A percentile compares a stretch with the other conserved stretches of the same genome.
phyloP scores from a whole-genome alignment of 2,329 filamentous ascomycete genomes.

The Elsinoe perseae region DNA sequence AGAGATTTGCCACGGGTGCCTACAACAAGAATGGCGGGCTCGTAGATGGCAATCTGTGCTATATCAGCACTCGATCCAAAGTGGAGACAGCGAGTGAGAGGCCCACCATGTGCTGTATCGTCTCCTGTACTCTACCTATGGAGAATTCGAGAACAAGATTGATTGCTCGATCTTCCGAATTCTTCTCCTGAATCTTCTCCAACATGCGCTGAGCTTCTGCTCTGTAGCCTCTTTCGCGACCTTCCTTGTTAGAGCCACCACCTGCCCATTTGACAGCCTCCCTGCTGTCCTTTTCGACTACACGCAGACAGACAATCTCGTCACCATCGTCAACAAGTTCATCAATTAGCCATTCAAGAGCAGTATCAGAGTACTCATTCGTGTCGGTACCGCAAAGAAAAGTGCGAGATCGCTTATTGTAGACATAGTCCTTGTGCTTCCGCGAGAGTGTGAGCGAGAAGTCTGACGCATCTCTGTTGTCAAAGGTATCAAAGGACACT shows the following conservation, averaged over 20 bases:
- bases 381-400: slow-evolving; percentile 89
- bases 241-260: slow-evolving; percentile 54
- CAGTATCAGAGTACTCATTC: slow-evolving; percentile 86
- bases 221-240: slow-evolving; percentile 53
- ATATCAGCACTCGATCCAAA: slow-evolving; percentile 5
- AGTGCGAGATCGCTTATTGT: slow-evolving; percentile 70
- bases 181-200: slow-evolving; percentile 69
- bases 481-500: slow-evolving; percentile 69
- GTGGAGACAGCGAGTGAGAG: background rate
- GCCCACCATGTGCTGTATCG: slow-evolving; percentile 80
- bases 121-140: slow-evolving; percentile 80
- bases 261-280: slow-evolving; percentile 41
- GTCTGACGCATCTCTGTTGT: slow-evolving; percentile 57
- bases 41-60: slow-evolving; percentile 75
- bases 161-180: slow-evolving; percentile 73
- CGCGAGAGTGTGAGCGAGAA: slow-evolving; percentile 76
- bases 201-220: slow-evolving; percentile 68
- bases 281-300: slow-evolving; percentile 75
- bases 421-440: slow-evolving; percentile 79
- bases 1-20: slow-evolving; percentile 79
- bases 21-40: slow-evolving; percentile 84
- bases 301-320: slow-evolving; percentile 82
- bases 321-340: slow-evolving; percentile 90
- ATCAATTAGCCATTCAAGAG: slow-evolving; percentile 84
- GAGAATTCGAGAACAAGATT: slow-evolving; percentile 80